Conservation (phyloP, 768 basidiomycete species). For the Lentinula guzmanii region DNA sequence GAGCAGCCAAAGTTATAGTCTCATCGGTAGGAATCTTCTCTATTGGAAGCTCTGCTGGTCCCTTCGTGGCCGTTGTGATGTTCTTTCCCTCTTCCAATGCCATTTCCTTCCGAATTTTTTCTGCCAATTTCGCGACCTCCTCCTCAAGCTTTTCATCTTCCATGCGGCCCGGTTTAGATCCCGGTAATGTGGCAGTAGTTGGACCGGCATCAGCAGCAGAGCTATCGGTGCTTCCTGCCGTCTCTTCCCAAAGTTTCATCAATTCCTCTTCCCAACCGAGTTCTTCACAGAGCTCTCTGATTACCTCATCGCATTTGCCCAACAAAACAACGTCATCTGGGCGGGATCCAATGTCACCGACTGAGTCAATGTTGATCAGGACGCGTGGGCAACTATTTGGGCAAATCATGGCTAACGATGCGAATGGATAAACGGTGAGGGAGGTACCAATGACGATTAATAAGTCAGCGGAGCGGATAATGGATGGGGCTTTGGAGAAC, state of each 20-base stretch:
- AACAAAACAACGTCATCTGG: slow-evolving; percentile 58
- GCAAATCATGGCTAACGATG: slow-evolving; percentile 61
- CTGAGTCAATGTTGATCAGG: slow-evolving; percentile 83
- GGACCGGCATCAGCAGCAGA: neutral
- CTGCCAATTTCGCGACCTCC: slow-evolving; percentile 27
- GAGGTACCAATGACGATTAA: slow-evolving; percentile 91
- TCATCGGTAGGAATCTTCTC: slow-evolving; percentile 16
- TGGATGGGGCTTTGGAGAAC: slow-evolving; percentile 54
- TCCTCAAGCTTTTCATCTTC: slow-evolving; percentile 19
- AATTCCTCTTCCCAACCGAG: slow-evolving; percentile 75
- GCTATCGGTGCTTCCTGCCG: slow-evolving; percentile 14
- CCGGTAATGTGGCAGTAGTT: neutral
- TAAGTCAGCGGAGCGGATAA: slow-evolving; percentile 75
- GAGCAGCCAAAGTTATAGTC: neutral
- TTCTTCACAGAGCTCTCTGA: slow-evolving; percentile 53
- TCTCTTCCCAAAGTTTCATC: slow-evolving; percentile 47
- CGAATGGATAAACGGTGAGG: slow-evolving; percentile 82
- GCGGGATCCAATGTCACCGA: slow-evolving; percentile 56
- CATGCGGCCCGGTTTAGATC: slow-evolving; percentile 1
- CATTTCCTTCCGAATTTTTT: slow-evolving; percentile 25
- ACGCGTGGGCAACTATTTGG: slow-evolving; percentile 62
- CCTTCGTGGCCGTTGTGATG: slow-evolving; percentile 6
- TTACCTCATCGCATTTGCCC: slow-evolving; percentile 66
- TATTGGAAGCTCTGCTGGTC: slow-evolving; percentile 14
- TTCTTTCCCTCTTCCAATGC: slow-evolving; percentile 14